Evolutionary conservation across 1,284 basidiomycete genomes (phyloP).

Genomic region (Tausonia pullulans): DNA sequence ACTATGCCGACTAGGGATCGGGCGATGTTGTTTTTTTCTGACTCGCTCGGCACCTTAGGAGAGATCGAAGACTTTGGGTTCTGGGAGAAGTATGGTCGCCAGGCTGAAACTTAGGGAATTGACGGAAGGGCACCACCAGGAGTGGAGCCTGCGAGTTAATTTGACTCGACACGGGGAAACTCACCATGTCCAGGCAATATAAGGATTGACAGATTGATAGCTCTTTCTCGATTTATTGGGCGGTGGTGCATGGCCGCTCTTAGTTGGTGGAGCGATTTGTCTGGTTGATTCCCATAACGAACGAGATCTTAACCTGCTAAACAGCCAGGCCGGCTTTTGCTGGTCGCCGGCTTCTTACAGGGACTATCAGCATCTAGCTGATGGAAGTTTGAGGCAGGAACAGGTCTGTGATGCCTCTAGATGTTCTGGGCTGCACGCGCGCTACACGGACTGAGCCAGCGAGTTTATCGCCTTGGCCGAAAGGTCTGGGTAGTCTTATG

Average conservation of each 20-base stretch:
- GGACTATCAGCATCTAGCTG: conserved; percentile 45
- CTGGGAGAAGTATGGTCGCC: conserved; percentile 48
- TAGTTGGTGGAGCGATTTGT: conserved; percentile 50
- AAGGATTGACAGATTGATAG: conserved; percentile 46
- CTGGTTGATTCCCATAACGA: conserved; percentile 56
- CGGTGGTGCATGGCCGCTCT: conserved; percentile 46
- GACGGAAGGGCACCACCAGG: conserved; percentile 38
- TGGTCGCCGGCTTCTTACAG: conserved; percentile 45
- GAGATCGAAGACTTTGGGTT: conserved; percentile 26
- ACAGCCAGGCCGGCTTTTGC: conserved; percentile 44
- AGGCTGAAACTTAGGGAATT: conserved; percentile 42
- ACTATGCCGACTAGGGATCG: too few relatives aligned
- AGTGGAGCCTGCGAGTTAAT: conserved; percentile 28
- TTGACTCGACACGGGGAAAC: conserved; percentile 27
- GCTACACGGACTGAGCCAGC: too few relatives aligned
- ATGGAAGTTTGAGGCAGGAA: conserved; percentile 47
- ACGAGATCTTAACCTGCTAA: conserved; percentile 51
- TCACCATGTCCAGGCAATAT: conserved; percentile 26
- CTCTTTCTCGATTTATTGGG: conserved; percentile 45
- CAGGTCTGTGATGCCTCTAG: conserved; percentile 31
- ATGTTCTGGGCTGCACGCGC: conserved; percentile 54
- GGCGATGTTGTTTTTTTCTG: too few relatives aligned
- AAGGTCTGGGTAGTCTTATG: too few relatives aligned
- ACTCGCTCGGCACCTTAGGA: too few relatives aligned
- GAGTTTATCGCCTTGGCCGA: too few relatives aligned